Evolutionary conservation across 495 filamentous ascomycete species (phyloP).

Genomic region (Talaromyces adpressus): DNA sequence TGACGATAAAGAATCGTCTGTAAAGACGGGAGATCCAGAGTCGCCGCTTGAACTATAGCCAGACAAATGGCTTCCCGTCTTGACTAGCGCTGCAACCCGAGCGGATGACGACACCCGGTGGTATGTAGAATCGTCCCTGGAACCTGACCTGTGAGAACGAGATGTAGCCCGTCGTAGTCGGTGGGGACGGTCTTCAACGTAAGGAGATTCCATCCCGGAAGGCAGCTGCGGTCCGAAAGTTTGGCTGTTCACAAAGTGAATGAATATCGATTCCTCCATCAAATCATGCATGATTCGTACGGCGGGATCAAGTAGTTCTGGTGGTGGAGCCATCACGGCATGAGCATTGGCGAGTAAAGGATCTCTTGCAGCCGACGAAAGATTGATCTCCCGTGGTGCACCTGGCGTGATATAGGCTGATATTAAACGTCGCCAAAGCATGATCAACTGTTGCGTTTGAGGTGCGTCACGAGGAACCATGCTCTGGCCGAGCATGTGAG

Average conservation of each 20-base stretch:
- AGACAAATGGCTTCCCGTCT: conserved; percentile 26
- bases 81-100: conserved; percentile 21
- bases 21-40: conserved; percentile 27
- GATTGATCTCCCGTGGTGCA: conserved; percentile 84
- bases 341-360: conserved; percentile 60
- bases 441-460: conserved; percentile 63
- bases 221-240: conserved; percentile 25
- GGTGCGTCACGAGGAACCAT: conserved; percentile 42
- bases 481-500: conserved; percentile 32
- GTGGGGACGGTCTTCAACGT: conserved; percentile 10
- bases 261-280: conserved; percentile 88
- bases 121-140: conserved; percentile 28
- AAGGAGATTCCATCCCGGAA: conserved; percentile 19
- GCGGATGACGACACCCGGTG: conserved; percentile 12
- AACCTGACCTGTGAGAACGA: conserved; percentile 35
- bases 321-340: conserved; percentile 60
- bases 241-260: conserved; percentile 38
- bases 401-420: conserved; percentile 51
- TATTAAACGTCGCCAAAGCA: conserved; percentile 60
- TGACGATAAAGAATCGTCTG: conserved; percentile 41
- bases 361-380: conserved; percentile 81
- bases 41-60: conserved; percentile 34
- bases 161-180: conserved; percentile 16
- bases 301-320: conserved; percentile 77
- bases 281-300: conserved; percentile 86